Evolutionary conservation across 192 early-diverging fungal genomes (phyloP), one percentile per base, ranked within the genome.

Genomic region (Jimgerdemannia flammicorona): DNA sequence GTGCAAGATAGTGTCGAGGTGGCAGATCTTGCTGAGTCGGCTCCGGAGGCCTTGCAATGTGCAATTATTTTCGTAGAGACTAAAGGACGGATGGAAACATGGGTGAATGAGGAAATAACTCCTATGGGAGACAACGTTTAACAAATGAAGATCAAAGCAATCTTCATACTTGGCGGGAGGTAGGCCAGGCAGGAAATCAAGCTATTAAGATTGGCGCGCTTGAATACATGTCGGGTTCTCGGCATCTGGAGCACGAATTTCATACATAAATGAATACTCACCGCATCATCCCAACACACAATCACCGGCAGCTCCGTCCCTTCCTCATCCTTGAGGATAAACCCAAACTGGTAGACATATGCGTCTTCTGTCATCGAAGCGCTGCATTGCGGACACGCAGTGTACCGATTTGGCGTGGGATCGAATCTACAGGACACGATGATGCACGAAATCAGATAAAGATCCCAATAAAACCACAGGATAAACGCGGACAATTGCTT

Each of bases 101-200:
- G 18, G 9, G 19, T 68, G 19, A 68, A 41, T 41, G 29, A 10
- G 67, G 19, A 68, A 9, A 68, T 68, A 2, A 68, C 2, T 14
- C 14, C 49, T 6, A 59, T 59, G 49, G 49, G 29, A 29, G 29
- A 29, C 29, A 29, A 29, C 29, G 29, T 59, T 59, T 59, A 59
- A 10, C 14, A 14, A 59, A 14, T 59, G 49, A 59, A 68, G 9
- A 14, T 4, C 8, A 68, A 41, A 68, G 9, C 9, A 6, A 19
- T 20, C 40, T 68, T 20, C 67, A 9, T 68, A 68, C 67, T 68
- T 68, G 67, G 67, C 19, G 9, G 67, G 67, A 9, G 67, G 67
- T 18, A 68, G 40, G 67, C 67, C 67, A 68, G 67, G 8, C 29
- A 68, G 18, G 40, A 68, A 68, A 2, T 9, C 67, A 19, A 8